Evolutionary conservation across 2,329 filamentous ascomycete species (phyloP), one percentile per base, ranked within the genome.

Genomic region (Grosmannia serpens): DNA sequence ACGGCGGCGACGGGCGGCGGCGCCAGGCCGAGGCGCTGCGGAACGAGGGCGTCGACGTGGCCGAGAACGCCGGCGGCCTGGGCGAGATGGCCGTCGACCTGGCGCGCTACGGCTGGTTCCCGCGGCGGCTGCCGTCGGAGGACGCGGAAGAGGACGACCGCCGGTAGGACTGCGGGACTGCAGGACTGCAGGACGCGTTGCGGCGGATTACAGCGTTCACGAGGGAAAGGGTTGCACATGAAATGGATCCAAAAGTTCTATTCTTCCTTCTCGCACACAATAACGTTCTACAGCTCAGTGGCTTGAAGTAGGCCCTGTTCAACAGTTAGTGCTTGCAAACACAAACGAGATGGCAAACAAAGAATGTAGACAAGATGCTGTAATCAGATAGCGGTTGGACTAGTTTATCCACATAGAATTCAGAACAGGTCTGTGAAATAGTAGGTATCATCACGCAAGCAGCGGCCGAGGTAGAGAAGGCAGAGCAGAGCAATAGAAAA

Each of bases 351-450:
- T n/a, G 15, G 15, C 26, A 15, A 5, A 31, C 27, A 41, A 24
- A 51, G 22, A 6, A 35, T 8, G 35, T 22, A 27, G 0, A 58
- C 60, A 62, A 63, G 15, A 26, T 13, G 33, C 33, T 54, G 20
- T 31, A 15, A 41, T 88, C 86, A 89, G 86, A 89, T 84, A 89
- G 86, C 86, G 87, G 85, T 89, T 89, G 86, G 83, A 85, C 83
- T 85, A 83, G 74, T 74, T 76, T 76, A 79, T 88, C 86, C 79
- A 87, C 85, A 89, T 78, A 67, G 70, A 69, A 73, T 87, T 89
- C 85, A 79, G 87, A 86, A 87, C 86, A 90, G 87, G 86, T 90
- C 86, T 89, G 86, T 89, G 86, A 86, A 81, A 76, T 54, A 77
- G 79, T 74, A 68, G 75, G 71, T 80, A 75, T 89, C 85, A 87